These are phyloP conservation scores for Botrytis hyacinthi DNA, from an alignment of 2,329 filamentous ascomycete species.

Conservation along the genomic window DNA sequence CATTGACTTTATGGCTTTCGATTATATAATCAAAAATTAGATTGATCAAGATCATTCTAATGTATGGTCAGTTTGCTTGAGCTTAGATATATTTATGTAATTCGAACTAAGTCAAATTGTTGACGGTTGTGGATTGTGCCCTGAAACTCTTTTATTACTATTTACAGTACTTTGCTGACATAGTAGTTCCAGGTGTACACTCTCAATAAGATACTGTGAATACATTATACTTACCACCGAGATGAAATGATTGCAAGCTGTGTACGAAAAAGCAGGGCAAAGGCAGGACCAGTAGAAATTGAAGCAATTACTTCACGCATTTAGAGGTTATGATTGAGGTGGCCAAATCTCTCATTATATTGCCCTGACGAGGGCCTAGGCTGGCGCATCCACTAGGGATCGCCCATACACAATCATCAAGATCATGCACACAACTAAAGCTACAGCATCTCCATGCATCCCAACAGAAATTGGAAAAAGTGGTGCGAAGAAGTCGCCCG, in stretches of 20 bases:
- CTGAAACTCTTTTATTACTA: too few species aligned
- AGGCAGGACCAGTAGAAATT: neutral
- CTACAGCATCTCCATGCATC: constrained; percentile 39
- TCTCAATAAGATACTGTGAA: neutral
- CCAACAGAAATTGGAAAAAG: constrained; percentile 39
- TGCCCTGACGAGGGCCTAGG: constrained; percentile 37
- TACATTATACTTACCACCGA: neutral
- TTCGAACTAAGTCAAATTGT: too few species aligned
- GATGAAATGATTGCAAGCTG: neutral
- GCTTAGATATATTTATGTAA: too few species aligned
- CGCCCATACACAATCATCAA: constrained; percentile 37
- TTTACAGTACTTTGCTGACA: too few species aligned
- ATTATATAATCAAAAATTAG: too few species aligned
- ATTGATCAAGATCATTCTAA: too few species aligned
- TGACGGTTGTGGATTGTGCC: too few species aligned
- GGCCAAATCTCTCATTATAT: constrained; percentile 41
- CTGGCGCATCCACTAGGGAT: constrained; percentile 36
- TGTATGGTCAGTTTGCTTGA: too few species aligned
- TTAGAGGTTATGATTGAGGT: constrained; percentile 31
- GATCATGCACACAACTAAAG: constrained; percentile 36
- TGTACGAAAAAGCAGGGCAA: neutral
- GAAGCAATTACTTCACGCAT: neutral
- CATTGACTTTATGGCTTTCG: too few species aligned
- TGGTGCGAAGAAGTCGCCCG: constrained; percentile 38
- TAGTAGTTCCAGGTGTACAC: neutral